These are phyloP conservation scores for Pleurotus platypus DNA, from an alignment of 768 basidiomycete genomes.

Conservation along the genomic window DNA sequence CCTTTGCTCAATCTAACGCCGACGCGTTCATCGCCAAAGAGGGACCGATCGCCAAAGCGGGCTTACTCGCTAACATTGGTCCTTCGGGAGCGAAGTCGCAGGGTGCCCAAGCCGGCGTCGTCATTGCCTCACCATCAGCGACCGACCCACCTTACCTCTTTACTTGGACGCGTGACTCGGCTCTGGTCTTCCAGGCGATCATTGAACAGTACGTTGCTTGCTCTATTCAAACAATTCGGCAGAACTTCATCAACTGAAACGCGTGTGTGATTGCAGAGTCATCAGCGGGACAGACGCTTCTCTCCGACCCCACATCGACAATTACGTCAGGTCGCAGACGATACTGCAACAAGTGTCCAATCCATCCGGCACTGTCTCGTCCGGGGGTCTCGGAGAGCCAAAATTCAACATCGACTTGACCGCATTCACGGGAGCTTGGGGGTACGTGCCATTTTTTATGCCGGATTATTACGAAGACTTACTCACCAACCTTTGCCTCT, in stretches of 20 bases:
- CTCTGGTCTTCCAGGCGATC: constrained; percentile 54
- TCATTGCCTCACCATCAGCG: constrained; percentile 47
- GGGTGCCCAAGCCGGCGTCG: constrained; percentile 45
- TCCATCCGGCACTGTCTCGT: constrained; percentile 56
- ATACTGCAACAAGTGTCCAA: constrained; percentile 60
- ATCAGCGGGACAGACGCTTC: constrained; percentile 30
- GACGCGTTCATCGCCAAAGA: constrained; percentile 21
- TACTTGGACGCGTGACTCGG: constrained; percentile 69
- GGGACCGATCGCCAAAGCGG: constrained; percentile 30
- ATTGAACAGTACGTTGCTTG: constrained; percentile 32
- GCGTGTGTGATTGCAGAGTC: constrained; percentile 21
- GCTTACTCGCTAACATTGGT: constrained; percentile 60
- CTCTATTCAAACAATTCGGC: not conserved
- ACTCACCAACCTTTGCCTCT: not conserved
- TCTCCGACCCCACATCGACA: constrained; percentile 46
- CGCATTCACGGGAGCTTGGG: constrained; percentile 53
- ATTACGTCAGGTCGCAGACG: constrained; percentile 48
- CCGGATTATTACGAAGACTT: not conserved
- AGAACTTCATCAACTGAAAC: not conserved
- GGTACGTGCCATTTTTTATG: constrained; percentile 17
- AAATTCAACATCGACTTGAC: constrained; percentile 66
- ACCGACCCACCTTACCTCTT: constrained; percentile 53
- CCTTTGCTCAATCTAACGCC: not conserved
- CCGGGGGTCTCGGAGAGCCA: constrained; percentile 72
- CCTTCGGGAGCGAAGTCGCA: constrained; percentile 39